Evolutionary conservation across 805 yeast genomes (phyloP), one percentile per base, ranked within the genome.

Genomic region (Pichia paraexigua): DNA sequence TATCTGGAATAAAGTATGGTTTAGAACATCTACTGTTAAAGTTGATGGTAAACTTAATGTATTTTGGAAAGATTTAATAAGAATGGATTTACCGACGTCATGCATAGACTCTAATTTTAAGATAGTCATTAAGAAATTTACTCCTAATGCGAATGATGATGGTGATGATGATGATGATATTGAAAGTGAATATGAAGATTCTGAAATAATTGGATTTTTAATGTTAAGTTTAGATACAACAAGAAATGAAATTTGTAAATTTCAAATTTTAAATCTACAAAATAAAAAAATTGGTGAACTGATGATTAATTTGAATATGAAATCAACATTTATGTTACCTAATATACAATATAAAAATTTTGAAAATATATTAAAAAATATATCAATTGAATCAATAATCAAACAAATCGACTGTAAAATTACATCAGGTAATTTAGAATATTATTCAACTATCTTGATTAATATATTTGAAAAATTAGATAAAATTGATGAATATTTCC

Each of bases 61-160:
- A 1, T 87, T 87, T 62, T 91, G 96, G 94, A 80, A 90, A 61
- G 96, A 91, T 60, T 79, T 74, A 44, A 85, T 87, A 61, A 68
- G 75, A 2, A 69, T 85, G n/a, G 79, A 82, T 47, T 69, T 83
- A 42, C 84, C 87, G 0, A 45, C 48, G 43, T 70, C 78, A 8
- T 69, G 74, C 44, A 79, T 82, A 3, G 78, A 74, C 60, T 17
- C 28, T 3, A 73, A 71, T 62, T 71, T 80, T 56, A 78, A 71
- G 56, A 73, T 79, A 17, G 66, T 71, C 46, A 71, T 79, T 51
- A 82, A 60, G 45, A 43, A 55, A 3, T 48, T 64, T 35, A n/a
- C 17, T 17, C 9, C 18, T 35, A 35, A 11, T 35, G 11, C 6
- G 5, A 10, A 8, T 0, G 48, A 51, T 35, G 43, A 55, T 27